phyloP scores from a whole-genome alignment of 306 rosid species.

The Trifolium subterraneum region DNA sequence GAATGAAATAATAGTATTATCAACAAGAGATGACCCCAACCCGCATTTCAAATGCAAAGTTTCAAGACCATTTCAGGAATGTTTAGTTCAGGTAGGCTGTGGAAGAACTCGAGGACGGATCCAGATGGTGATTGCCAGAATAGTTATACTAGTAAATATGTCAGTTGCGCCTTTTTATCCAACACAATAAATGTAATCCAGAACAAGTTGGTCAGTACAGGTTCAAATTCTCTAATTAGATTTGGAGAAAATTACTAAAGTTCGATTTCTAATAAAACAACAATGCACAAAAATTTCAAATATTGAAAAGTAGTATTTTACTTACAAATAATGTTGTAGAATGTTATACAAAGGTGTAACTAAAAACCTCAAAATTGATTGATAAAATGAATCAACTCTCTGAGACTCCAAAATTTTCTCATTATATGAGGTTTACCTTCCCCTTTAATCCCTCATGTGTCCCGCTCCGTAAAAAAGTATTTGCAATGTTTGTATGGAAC shows the following conservation, averaged over 20 bases:
- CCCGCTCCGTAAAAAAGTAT: neutral
- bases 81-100: neutral
- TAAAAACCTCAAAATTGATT: slow-evolving; percentile 36
- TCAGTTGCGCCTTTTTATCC: neutral
- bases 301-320: slow-evolving; percentile 11
- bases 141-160: neutral
- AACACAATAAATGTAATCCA: slow-evolving; percentile 2
- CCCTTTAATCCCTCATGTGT: slow-evolving; percentile 18
- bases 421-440: slow-evolving; percentile 22
- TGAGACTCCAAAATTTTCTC: neutral
- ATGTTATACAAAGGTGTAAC: slow-evolving; percentile 23
- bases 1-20: no score
- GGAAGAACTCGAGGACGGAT: neutral
- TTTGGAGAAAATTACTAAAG: neutral
- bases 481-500: slow-evolving; percentile 28
- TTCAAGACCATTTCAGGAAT: neutral
- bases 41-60: neutral
- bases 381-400: slow-evolving; percentile 17
- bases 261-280: slow-evolving; percentile 17
- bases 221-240: slow-evolving; percentile 8
- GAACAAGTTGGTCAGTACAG: neutral
- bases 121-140: neutral
- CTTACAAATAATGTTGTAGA: slow-evolving; percentile 18
- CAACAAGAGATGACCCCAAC: no score
- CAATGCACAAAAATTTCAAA: slow-evolving; percentile 4